Conservation (phyloP, 139 green algal genomes). For the Ostreobium quekettii region DNA sequence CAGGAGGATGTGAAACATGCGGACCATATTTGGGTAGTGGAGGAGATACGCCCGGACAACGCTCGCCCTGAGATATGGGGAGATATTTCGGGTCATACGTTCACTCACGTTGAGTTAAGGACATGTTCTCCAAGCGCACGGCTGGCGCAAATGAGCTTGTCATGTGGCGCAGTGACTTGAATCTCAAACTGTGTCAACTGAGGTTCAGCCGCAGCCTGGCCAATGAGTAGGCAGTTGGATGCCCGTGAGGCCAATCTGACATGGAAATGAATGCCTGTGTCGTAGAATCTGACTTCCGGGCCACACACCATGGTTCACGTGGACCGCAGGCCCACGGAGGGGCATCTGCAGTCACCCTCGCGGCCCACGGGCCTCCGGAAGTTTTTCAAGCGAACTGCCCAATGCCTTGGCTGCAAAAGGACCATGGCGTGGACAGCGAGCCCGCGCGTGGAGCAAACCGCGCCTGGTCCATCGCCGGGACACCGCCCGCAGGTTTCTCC, state of each 20-base stretch:
- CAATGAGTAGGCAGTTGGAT: neutral
- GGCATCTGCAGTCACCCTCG: neutral
- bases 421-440: neutral
- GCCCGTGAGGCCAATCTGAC: neutral
- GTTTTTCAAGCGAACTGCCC: neutral
- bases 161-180: neutral
- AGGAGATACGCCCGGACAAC: no score
- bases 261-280: neutral
- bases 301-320: conserved; percentile 34
- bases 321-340: conserved; percentile 13
- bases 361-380: neutral
- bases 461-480: neutral
- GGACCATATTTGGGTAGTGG: no score
- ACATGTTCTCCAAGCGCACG: neutral
- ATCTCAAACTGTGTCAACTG: no score
- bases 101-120: neutral
- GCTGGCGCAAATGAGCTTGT: neutral
- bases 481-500: neutral
- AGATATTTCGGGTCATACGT: no score
- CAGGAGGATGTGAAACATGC: no score
- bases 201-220: no score
- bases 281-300: conserved; percentile 27
- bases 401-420: neutral
- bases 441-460: neutral
- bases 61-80: no score